Evolutionary conservation across 2,329 filamentous ascomycete genomes (phyloP), one percentile per base, ranked within the genome.

Genomic region (Chrysoporthe puriensis): DNA sequence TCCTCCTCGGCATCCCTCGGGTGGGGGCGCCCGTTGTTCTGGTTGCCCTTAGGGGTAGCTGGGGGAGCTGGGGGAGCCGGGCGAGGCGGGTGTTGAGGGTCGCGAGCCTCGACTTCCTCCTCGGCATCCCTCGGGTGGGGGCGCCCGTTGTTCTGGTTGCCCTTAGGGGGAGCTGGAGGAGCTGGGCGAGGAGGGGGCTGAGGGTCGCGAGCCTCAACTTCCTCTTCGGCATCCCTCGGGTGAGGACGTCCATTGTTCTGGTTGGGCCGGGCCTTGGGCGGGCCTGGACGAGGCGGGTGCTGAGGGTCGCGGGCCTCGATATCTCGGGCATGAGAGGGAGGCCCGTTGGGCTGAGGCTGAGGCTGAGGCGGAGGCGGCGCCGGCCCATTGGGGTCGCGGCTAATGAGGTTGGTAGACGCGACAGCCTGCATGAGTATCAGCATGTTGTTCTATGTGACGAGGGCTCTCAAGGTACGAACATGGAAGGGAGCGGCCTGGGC

Each of bases 401-500:
- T 42, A 34, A 58, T 42, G 56, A 58, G 36, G 8, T 58, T 58
- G 56, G 57, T 60, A 8, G 57, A 60, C 9, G 57, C 40, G 40
- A 34, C 56, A 58, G 56, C 34, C 56, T 58, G 21, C 26, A 13
- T 52, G 32, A 2, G 13, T 46, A 18, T 59, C 13, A 60, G 57
- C 44, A 63, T 50, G 16, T 14, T 16, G 2, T 18, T 26, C 40
- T 2, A 46, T 32, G n/a, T 4, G 4, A 36, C 32, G 8, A 18
- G 34, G 52, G 26, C 21, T 4, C 2, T 4, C 2, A 16, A 62
- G 44, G 14, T 11, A 50, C 59, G 43, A 40, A 62, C 59, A 6
- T 44, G 48, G 36, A 63, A 43, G 40, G 62, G 62, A 56, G 62
- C 62, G 14, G 62, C 62, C 32, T 44, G 50, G 40, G 50, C 62